phyloP scores from a whole-genome alignment of 768 basidiomycete genomes.

The Tephrocybe sp. region DNA sequence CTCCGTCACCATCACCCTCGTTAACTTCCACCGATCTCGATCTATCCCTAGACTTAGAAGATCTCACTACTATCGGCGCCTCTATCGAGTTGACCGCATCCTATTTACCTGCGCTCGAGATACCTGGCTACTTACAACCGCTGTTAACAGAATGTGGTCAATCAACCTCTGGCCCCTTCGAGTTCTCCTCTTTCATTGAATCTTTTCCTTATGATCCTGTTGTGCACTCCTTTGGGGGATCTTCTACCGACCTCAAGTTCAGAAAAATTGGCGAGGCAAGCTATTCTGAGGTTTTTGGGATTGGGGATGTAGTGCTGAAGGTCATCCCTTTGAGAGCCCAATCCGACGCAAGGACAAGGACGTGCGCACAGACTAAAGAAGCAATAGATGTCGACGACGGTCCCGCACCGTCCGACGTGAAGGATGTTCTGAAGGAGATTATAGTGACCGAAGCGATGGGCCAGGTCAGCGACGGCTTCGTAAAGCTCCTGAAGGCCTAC shows the following conservation, averaged over 20 bases:
- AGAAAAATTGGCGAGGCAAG: slow-evolving; percentile 94
- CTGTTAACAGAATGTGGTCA: slow-evolving; percentile 75
- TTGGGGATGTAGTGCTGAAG: slow-evolving; percentile 88
- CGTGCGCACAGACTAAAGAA: slow-evolving; percentile 10
- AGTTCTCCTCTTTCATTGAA: slow-evolving; percentile 82
- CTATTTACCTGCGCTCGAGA: slow-evolving; percentile 23
- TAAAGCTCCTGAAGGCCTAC: slow-evolving; percentile 77
- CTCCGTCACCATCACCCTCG: slow-evolving; percentile 54
- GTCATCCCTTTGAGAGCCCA: slow-evolving; percentile 75
- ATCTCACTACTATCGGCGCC: slow-evolving; percentile 32
- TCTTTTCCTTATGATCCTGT: slow-evolving; percentile 75
- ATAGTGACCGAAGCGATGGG: slow-evolving; percentile 78
- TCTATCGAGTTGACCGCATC: slow-evolving; percentile 15
- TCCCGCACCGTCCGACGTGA: slow-evolving; percentile 70
- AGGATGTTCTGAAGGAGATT: slow-evolving; percentile 78
- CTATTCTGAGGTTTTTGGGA: slow-evolving; percentile 94
- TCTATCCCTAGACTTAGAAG: slow-evolving; percentile 48
- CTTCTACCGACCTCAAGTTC: slow-evolving; percentile 37
- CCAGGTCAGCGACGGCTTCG: slow-evolving; percentile 72
- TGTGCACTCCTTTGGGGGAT: slow-evolving; percentile 31
- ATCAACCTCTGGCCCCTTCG: slow-evolving; percentile 54
- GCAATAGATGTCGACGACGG: slow-evolving; percentile 40
- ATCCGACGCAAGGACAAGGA: slow-evolving; percentile 17
- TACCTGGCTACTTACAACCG: slow-evolving; percentile 56
- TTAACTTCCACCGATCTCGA: slow-evolving; percentile 45